A percentile compares a stretch with the other conserved stretches of the same genome.
phyloP scores from a whole-genome alignment of 495 filamentous ascomycete species.

The Tuber melanosporum region DNA sequence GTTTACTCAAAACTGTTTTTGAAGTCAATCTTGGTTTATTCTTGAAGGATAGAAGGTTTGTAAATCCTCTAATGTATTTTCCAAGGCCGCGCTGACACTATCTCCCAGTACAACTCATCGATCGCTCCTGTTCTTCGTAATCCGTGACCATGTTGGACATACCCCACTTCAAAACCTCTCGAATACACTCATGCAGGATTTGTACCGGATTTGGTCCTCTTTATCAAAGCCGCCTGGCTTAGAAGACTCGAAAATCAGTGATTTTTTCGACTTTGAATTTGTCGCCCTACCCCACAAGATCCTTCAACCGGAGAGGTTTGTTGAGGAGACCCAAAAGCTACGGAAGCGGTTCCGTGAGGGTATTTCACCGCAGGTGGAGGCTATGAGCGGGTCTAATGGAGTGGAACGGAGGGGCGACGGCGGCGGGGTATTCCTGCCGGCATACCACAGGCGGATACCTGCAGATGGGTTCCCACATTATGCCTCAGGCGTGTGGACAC shows the following conservation, averaged over 20 bases:
- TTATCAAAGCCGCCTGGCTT: conserved; percentile 84
- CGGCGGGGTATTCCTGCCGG: conserved; percentile 77
- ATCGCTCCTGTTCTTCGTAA: conserved; percentile 95
- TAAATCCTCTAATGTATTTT: conserved; percentile 20
- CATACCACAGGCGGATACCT: conserved; percentile 92
- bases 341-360: conserved; percentile 75
- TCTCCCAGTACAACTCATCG: conserved; percentile 68
- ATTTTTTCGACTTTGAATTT: conserved; percentile 98
- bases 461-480: conserved; percentile 92
- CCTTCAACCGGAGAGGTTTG: conserved; percentile 88
- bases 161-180: conserved; percentile 84
- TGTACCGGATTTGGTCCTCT: conserved; percentile 82
- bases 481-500: conserved; percentile 90
- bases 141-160: conserved; percentile 87
- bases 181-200: conserved; percentile 80
- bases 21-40: conserved; percentile 97
- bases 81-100: conserved; percentile 34
- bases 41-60: conserved; percentile 83
- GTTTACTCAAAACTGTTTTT: conserved; percentile 93
- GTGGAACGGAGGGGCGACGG: conserved; percentile 48
- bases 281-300: conserved; percentile 94
- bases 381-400: conserved; percentile 55
- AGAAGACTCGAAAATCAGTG: conserved; percentile 80
- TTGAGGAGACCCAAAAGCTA: conserved; percentile 69
- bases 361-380: conserved; percentile 56